A percentile compares a stretch with the other conserved stretches of the same genome.
Evolutionary conservation across 148 eudicot genomes (phyloP).

Genomic region (Spergularia marina): DNA sequence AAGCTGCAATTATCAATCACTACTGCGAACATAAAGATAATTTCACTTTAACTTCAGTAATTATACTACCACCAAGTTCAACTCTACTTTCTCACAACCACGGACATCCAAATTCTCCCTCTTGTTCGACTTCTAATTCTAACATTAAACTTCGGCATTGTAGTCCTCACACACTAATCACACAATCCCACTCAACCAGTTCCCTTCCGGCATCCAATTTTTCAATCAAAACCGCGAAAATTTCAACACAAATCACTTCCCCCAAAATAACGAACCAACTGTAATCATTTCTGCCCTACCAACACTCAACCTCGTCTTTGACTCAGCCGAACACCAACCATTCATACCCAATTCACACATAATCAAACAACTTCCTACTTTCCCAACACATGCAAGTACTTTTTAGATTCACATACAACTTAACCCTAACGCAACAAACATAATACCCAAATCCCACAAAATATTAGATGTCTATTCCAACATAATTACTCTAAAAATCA

Average conservation of each 20-base stretch:
- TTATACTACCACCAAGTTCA: not conserved
- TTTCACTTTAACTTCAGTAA: not conserved
- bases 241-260: not conserved
- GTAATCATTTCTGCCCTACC: not conserved
- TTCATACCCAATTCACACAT: not conserved
- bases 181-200: not conserved
- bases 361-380: not conserved
- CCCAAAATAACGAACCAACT: not conserved
- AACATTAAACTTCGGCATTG: too few relatives aligned
- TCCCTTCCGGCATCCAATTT: not conserved
- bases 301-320: not conserved
- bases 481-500: too few relatives aligned
- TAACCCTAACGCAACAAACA: not conserved
- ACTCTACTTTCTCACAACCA: not conserved
- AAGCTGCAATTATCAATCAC: not conserved
- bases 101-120: not conserved
- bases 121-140: not conserved
- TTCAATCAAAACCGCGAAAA: not conserved
- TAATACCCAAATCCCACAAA: too few relatives aligned
- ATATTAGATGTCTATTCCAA: too few relatives aligned
- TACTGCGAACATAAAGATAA: not conserved
- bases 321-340: not conserved
- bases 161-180: not conserved
- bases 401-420: not conserved
- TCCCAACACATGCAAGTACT: constrained; percentile 2